phyloP scores from a whole-genome alignment of 2,329 filamentous ascomycete species.

The Escovopsis sp. region DNA sequence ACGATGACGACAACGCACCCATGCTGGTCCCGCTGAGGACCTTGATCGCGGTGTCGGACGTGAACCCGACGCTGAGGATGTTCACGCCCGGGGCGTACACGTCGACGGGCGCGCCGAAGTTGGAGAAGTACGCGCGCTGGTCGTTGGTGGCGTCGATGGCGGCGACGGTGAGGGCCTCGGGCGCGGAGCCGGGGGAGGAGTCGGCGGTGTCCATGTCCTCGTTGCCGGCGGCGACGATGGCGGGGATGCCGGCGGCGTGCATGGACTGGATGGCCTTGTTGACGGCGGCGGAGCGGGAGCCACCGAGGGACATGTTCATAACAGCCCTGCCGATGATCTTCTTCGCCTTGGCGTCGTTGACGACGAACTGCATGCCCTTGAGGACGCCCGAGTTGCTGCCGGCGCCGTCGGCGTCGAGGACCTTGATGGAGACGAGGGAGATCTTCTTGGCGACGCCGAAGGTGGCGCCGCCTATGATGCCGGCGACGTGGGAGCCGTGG shows the following conservation, averaged over 20 bases:
- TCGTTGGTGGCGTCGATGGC: slow-evolving; percentile 40
- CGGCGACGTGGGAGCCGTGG: slow-evolving; percentile 50
- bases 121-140: slow-evolving; percentile 38
- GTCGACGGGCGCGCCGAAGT: slow-evolving; percentile 39
- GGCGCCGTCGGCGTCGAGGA: slow-evolving; percentile 31
- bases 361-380: slow-evolving; percentile 42
- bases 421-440: slow-evolving; percentile 44
- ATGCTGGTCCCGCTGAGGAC: slow-evolving; percentile 43
- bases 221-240: slow-evolving; percentile 48
- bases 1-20: slow-evolving; percentile 19
- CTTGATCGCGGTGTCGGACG: slow-evolving; percentile 28
- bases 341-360: slow-evolving; percentile 27
- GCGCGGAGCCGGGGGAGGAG: slow-evolving; percentile 39
- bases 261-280: slow-evolving; percentile 40
- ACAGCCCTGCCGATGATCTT: slow-evolving; percentile 37
- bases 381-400: slow-evolving; percentile 31
- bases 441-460: slow-evolving; percentile 49
- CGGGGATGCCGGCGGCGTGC: slow-evolving; percentile 35
- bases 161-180: slow-evolving; percentile 44
- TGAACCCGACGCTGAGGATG: slow-evolving; percentile 38
- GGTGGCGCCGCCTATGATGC: slow-evolving; percentile 44
- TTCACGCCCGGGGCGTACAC: slow-evolving; percentile 42
- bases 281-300: slow-evolving; percentile 31
- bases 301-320: slow-evolving; percentile 51
- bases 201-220: slow-evolving; percentile 35